phyloP scores from a whole-genome alignment of 2,329 filamentous ascomycete species.

The Aspergillus tanneri region DNA sequence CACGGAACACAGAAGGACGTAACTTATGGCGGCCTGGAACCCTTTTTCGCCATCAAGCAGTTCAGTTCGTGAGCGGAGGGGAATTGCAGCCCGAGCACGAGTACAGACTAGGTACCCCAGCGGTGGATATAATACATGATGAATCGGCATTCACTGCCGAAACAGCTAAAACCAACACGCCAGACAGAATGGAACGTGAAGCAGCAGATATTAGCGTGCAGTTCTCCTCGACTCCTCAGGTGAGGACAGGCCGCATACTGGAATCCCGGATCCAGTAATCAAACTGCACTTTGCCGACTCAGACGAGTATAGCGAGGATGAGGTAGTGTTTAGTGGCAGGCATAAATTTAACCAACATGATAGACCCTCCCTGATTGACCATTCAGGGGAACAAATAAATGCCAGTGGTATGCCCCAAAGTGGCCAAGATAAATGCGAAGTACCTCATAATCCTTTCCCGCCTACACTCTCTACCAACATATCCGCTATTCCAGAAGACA shows the following conservation, averaged over 20 bases:
- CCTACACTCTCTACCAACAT: background rate
- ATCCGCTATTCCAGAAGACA: too few species aligned
- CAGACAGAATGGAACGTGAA: background rate
- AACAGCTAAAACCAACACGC: slow-evolving; percentile 15
- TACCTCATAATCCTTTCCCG: too few species aligned
- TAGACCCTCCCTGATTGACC: slow-evolving; percentile 10
- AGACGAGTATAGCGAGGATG: slow-evolving; percentile 68
- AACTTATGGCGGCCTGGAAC: slow-evolving; percentile 48
- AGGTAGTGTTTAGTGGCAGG: slow-evolving; percentile 42
- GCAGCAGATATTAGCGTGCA: too few species aligned
- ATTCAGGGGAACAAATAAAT: background rate
- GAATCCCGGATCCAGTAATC: slow-evolving; percentile 29
- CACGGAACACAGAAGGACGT: slow-evolving; percentile 56
- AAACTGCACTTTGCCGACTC: slow-evolving; percentile 36
- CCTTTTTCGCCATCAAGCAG: slow-evolving; percentile 55
- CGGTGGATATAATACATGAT: slow-evolving; percentile 4
- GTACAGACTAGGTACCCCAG: slow-evolving; percentile 18
- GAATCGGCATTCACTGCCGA: background rate
- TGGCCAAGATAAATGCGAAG: background rate
- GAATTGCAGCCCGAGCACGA: slow-evolving; percentile 40
- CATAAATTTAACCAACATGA: slow-evolving; percentile 19
- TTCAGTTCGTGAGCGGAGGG: slow-evolving; percentile 63
- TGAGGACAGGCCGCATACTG: slow-evolving; percentile 27
- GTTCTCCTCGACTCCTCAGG: slow-evolving; percentile 19
- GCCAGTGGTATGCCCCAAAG: background rate